Percentiles rank a stretch among this genome's conserved stretches.
These are phyloP conservation scores for Daldinia eschscholtzii DNA, from an alignment of 2,329 filamentous ascomycete genomes.

Conservation along the genomic window DNA sequence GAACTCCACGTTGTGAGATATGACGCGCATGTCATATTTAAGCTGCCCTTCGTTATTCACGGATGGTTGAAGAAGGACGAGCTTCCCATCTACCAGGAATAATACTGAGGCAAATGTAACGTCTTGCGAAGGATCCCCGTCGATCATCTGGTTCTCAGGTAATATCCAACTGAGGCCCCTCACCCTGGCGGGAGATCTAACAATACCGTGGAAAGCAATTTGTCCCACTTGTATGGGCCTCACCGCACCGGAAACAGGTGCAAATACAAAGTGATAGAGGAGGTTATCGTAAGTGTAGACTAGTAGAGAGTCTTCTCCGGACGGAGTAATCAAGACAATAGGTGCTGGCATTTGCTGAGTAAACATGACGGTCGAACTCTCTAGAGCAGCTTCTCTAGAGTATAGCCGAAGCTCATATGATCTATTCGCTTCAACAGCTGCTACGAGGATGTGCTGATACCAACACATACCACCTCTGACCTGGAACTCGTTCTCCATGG, in stretches of 20 bases:
- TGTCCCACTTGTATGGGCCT: constrained; percentile 94
- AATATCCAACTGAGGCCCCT: constrained; percentile 95
- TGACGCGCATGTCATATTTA: constrained; percentile 98
- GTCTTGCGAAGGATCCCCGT: constrained; percentile 95
- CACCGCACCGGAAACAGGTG: constrained; percentile 75
- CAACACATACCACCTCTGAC: constrained; percentile 98
- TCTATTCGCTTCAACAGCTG: constrained; percentile 87
- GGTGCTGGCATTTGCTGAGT: constrained; percentile 83
- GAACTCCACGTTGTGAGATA: constrained; percentile 96
- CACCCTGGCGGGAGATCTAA: constrained; percentile 91
- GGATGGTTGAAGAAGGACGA: constrained; percentile 90
- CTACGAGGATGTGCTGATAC: constrained; percentile 95
- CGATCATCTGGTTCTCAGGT: constrained; percentile 87
- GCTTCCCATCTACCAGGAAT: constrained; percentile 96
- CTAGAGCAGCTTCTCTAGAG: constrained; percentile 85
- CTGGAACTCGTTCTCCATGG: constrained; percentile 88
- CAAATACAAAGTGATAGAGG: constrained; percentile 93
- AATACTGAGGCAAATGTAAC: constrained; percentile 93
- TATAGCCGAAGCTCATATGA: constrained; percentile 91
- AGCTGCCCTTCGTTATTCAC: constrained; percentile 84
- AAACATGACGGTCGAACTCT: constrained; percentile 79
- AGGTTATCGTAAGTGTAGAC: constrained; percentile 98
- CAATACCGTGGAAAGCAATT: constrained; percentile 96
- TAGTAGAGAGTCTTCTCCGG: constrained; percentile 92
- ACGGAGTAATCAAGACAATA: constrained; percentile 89